Percentiles rank a stretch among this genome's conserved stretches.
These are phyloP conservation scores for Hypoxylon sp. DNA, from an alignment of 2,329 filamentous ascomycete genomes.

Conservation along the genomic window DNA sequence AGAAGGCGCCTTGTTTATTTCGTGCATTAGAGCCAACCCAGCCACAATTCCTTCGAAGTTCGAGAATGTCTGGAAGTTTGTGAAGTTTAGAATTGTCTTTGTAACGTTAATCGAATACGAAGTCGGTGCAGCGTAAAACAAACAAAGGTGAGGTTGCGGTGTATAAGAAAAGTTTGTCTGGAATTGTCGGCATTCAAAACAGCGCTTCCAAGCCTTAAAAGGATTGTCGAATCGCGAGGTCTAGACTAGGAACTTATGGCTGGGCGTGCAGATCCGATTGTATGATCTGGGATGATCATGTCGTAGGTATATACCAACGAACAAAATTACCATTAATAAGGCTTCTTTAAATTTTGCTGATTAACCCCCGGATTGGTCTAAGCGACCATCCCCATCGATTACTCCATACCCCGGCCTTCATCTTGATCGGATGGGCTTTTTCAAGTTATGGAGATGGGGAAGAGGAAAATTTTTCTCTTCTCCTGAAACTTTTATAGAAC, in stretches of 20 bases:
- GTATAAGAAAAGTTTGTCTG: constrained; percentile 28
- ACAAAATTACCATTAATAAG: constrained; percentile 18
- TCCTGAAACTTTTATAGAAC: constrained; percentile 12
- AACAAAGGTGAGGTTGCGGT: constrained; percentile 8
- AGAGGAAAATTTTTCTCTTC: constrained; percentile 32
- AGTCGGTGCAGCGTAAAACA: constrained; percentile 16
- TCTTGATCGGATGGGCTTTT: constrained; percentile 10
- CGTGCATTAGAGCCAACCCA: constrained; percentile 18
- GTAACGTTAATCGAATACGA: constrained; percentile 30
- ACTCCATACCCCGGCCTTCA: constrained; percentile 39
- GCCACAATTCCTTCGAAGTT: constrained; percentile 22
- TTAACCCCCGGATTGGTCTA: constrained; percentile 12
- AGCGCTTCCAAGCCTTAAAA: constrained; percentile 32
- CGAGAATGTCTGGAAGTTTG: constrained; percentile 12
- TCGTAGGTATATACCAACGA: constrained; percentile 28
- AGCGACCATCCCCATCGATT: constrained; percentile 31
- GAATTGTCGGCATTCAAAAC: constrained; percentile 24
- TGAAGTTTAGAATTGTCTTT: not conserved
- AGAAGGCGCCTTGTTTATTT: constrained; percentile 24
- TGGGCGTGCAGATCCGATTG: constrained; percentile 41
- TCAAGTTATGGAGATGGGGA: constrained; percentile 23
- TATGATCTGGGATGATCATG: constrained; percentile 39
- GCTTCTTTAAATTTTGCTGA: constrained; percentile 20
- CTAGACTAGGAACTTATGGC: constrained; percentile 39
- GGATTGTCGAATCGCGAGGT: constrained; percentile 32